These are phyloP conservation scores for Mortierella antarctica DNA, from an alignment of 192 early-diverging fungal species.

Conservation along the genomic window DNA sequence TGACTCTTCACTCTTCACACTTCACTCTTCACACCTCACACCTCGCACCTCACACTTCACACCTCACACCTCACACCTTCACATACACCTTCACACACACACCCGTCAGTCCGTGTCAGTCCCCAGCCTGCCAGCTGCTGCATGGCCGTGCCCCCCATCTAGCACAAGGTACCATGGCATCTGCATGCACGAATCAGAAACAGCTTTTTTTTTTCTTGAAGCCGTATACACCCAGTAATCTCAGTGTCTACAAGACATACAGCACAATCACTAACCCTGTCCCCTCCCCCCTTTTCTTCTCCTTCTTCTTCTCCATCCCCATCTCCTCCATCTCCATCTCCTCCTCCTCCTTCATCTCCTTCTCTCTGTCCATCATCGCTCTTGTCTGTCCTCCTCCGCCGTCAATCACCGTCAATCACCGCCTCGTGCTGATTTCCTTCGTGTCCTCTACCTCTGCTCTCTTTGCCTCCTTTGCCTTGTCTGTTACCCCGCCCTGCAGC, in stretches of 20 bases:
- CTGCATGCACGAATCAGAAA: too few relatives aligned
- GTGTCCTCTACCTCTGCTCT: not conserved
- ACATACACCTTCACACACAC: too few relatives aligned
- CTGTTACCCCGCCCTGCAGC: not conserved
- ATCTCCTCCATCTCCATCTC: not conserved
- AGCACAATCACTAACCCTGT: too few relatives aligned
- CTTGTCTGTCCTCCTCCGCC: not conserved
- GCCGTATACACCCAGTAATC: too few relatives aligned
- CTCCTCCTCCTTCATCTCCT: not conserved
- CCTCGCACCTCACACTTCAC: not conserved
- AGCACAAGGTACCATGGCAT: too few relatives aligned
- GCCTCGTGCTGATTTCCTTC: not conserved
- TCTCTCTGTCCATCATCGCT: constrained; percentile 13
- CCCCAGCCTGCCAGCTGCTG: too few relatives aligned
- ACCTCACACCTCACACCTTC: not conserved
- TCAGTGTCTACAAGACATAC: too few relatives aligned
- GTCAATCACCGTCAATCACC: not conserved
- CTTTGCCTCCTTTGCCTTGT: not conserved
- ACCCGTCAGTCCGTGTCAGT: too few relatives aligned
- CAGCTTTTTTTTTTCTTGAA: not conserved
- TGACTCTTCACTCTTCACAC: too few relatives aligned
- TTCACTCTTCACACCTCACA: too few relatives aligned
- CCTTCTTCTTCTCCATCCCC: not conserved
- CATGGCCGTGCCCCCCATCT: too few relatives aligned
- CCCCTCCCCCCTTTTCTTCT: not conserved